Evolutionary conservation across 371 early-diverging fungal species (phyloP), one percentile per base, ranked within the genome.

Genomic region (Vavraia culicis): DNA sequence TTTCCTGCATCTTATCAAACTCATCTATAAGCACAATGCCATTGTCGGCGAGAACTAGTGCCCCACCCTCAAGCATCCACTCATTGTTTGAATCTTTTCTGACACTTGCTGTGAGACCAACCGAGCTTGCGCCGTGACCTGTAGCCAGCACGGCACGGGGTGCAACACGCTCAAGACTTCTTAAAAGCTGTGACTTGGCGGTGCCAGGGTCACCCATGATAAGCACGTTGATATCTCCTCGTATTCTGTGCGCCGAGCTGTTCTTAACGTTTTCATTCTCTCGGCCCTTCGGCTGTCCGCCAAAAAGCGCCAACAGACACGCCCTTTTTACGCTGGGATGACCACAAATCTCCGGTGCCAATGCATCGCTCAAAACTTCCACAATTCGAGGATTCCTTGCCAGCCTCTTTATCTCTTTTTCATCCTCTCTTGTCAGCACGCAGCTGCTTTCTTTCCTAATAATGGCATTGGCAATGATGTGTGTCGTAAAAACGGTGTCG

Each of bases 291-390:
- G 82, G 73, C 1, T 83, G 83, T 50, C 95, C 95, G 50, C 94
- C 87, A 74, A 98, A 89, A 69, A 98, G 71, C 9, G 85, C 74
- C n/a, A 91, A 71, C 1, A 87, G 83, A 55, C 94, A 74, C 1
- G 87, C 89, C 4, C 82, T 81, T 66, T 94, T 94, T 56, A 94
- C 85, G 62, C 88, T 80, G 20, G 82, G 80, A 60, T 91, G 88
- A n/a, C 99, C 99, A 68, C 82, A 93, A 56, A 98, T 93, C 18
- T 88, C 87, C 4, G 99, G 95, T 7, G 95, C 95, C 52, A 98
- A 86, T 52, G 80, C 80, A 62, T 82, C 80, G 59, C 88, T 79
- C 45, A 96, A 80, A 73, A 80, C 75, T 52, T 75, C 67, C 22
- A 83, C 76, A 43, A 93, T 80, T 41, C 74, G 66, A 21, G 77